These are phyloP conservation scores for Aspergillus puulaauensis DNA, from an alignment of 2,329 filamentous ascomycete genomes.

Conservation along the genomic window DNA sequence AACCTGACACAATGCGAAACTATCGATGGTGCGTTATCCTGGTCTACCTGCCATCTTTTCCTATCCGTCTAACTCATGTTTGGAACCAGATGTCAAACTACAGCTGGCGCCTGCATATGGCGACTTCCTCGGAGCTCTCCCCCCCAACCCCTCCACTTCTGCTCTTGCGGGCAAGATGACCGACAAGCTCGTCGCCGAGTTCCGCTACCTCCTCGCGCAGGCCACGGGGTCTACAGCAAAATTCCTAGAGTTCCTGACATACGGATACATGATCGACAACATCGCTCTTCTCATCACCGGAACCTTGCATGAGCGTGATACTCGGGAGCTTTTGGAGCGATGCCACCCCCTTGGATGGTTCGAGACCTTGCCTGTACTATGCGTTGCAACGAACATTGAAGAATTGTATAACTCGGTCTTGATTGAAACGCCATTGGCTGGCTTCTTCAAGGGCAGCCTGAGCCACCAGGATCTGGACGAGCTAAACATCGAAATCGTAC, in stretches of 20 bases:
- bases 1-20: constrained; percentile 98
- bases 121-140: constrained; percentile 90
- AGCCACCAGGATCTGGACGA: constrained; percentile 97
- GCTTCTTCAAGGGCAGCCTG: constrained; percentile 95
- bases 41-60: constrained; percentile 1
- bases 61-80: background rate
- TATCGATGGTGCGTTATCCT: constrained; percentile 71
- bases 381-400: constrained; percentile 96
- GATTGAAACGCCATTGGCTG: constrained; percentile 91
- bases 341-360: constrained; percentile 99
- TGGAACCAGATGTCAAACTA: constrained; percentile 80
- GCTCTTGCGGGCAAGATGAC: constrained; percentile 92
- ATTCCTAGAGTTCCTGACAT: constrained; percentile 98
- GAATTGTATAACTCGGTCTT: constrained; percentile 98
- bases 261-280: constrained; percentile 99
- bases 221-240: constrained; percentile 85
- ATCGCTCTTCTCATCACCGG: constrained; percentile 97
- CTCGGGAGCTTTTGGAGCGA: constrained; percentile 87
- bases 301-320: constrained; percentile 95
- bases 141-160: constrained; percentile 95
- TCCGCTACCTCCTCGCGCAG: constrained; percentile 93
- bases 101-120: constrained; percentile 96
- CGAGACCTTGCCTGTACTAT: constrained; percentile 97
- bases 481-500: constrained; percentile 97
- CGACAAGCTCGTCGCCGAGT: constrained; percentile 96